A percentile compares a stretch with the other conserved stretches of the same genome.
Evolutionary conservation across 2,329 filamentous ascomycete genomes (phyloP).

Genomic region (Diplodia mutila): DNA sequence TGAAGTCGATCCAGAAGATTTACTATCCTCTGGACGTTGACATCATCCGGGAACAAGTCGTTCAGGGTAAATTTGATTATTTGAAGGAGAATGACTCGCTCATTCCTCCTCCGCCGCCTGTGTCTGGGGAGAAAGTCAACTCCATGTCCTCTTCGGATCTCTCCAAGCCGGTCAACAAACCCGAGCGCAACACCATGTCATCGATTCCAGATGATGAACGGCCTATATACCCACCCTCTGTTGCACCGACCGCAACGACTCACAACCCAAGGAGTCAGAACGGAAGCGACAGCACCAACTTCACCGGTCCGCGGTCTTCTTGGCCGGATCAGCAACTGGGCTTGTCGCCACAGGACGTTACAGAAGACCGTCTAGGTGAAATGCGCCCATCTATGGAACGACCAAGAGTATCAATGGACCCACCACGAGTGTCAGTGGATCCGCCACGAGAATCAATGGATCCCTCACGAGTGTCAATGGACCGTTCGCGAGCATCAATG

Average conservation of each 20-base stretch:
- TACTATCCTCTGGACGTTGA: constrained; percentile 92
- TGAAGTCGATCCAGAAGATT: constrained; percentile 90
- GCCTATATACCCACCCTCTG: constrained; percentile 91
- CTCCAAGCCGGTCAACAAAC: constrained; percentile 48
- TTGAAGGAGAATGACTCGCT: constrained; percentile 62
- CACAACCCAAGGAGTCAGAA: constrained; percentile 85
- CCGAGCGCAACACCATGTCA: constrained; percentile 61
- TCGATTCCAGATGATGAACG: constrained; percentile 82
- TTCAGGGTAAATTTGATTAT: constrained; percentile 78
- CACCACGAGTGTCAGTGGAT: constrained; percentile 78
- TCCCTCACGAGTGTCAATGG: constrained; percentile 22
- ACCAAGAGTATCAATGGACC: constrained; percentile 32
- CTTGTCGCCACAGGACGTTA: not conserved
- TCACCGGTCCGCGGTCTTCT: constrained; percentile 56
- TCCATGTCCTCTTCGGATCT: constrained; percentile 64
- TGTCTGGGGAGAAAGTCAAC: constrained; percentile 43
- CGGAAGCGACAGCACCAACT: constrained; percentile 92
- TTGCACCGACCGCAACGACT: constrained; percentile 68
- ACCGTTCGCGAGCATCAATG: constrained; percentile 24
- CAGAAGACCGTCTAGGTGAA: constrained; percentile 3
- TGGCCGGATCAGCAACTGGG: constrained; percentile 27
- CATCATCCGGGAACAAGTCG: constrained; percentile 91
- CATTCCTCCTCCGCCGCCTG: constrained; percentile 43
- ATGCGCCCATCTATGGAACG: constrained; percentile 15
- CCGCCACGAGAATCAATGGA: constrained; percentile 87